Evolutionary conservation across 306 rosid species (phyloP).

Genomic region (Cucurbita ficifolia): DNA sequence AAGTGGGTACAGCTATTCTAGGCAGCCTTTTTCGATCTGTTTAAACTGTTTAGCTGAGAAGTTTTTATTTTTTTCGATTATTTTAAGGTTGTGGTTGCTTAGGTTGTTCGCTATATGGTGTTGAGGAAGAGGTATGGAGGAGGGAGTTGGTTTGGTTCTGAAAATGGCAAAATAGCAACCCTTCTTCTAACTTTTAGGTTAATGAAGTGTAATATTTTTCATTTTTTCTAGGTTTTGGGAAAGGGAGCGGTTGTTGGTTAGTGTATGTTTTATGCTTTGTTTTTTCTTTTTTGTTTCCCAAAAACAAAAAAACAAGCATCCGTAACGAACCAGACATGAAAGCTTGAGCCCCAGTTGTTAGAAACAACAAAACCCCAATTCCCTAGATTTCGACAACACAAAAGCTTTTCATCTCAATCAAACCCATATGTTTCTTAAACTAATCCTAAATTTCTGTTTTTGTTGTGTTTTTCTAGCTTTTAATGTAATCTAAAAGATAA

Average conservation of each 20-base stretch:
- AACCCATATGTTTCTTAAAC: background rate
- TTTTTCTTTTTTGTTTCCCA: background rate
- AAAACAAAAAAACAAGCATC: background rate
- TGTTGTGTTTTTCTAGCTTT: background rate
- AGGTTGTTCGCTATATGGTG: background rate
- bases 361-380: background rate
- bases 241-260: background rate
- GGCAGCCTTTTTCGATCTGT: background rate
- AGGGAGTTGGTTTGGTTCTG: background rate
- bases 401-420: background rate
- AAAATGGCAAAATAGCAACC: background rate
- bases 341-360: background rate
- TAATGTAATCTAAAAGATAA: background rate
- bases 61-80: background rate
- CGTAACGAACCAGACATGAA: constrained; percentile 4
- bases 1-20: background rate
- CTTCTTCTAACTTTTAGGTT: background rate
- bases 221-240: background rate
- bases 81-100: background rate
- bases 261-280: background rate
- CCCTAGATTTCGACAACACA: background rate
- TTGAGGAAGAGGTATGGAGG: background rate
- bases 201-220: background rate
- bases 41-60: background rate
- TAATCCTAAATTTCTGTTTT: background rate